Percentiles rank a stretch among this genome's conserved stretches.
phyloP scores from a whole-genome alignment of 23 red algal species.

The Gracilaria gracilis region DNA sequence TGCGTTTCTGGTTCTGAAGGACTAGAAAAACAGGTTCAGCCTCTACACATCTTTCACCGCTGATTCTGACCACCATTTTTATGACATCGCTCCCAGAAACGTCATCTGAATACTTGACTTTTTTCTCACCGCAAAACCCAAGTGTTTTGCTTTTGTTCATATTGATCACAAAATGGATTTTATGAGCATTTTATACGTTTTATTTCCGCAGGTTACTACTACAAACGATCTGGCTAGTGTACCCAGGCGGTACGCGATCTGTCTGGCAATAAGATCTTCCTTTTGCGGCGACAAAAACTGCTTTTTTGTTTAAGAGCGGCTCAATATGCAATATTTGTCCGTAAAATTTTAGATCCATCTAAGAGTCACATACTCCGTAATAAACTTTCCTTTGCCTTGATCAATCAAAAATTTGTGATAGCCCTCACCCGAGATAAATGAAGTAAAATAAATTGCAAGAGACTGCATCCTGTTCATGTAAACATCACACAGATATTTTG shows the following conservation, averaged over 20 bases:
- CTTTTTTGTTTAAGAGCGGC: background rate
- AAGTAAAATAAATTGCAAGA: background rate
- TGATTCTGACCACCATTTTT: too few relatives aligned
- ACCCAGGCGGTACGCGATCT: constrained; percentile 4
- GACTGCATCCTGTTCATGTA: background rate
- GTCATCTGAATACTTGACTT: constrained; percentile 12
- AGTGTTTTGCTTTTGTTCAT: background rate
- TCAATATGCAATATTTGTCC: background rate
- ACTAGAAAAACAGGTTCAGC: background rate
- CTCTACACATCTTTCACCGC: too few relatives aligned
- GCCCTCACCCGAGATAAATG: background rate
- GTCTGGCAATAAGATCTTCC: background rate
- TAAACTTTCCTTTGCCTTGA: background rate
- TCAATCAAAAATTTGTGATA: background rate
- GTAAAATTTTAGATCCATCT: background rate
- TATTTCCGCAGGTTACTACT: too few relatives aligned
- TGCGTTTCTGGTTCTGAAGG: background rate
- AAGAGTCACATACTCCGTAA: background rate
- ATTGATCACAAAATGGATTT: constrained; percentile 3
- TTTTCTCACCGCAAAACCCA: background rate
- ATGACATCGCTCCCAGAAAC: too few relatives aligned
- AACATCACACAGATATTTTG: background rate
- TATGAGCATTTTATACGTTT: background rate
- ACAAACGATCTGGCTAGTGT: background rate
- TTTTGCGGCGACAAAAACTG: background rate